Evolutionary conservation across 495 filamentous ascomycete species (phyloP), one percentile per base, ranked within the genome.

Genomic region (Eremomyces bilateralis): DNA sequence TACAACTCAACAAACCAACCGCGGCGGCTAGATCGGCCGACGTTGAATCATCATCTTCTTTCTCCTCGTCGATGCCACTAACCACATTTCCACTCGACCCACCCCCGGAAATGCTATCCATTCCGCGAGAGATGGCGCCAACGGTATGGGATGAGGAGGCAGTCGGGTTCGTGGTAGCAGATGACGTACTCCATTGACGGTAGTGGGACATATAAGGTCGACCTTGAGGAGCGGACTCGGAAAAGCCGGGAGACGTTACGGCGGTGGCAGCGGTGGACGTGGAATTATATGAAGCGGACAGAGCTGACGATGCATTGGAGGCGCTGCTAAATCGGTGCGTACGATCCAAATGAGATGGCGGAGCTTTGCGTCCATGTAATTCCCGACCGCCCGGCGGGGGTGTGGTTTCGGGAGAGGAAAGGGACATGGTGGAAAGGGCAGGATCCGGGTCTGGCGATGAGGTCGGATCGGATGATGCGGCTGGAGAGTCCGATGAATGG

Each of bases 201-300:
- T 60, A 59, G 43, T 75, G 69, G 4, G 54, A 52, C 5, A 35
- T 8, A 29, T 69, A 65, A 21, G 54, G 60, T 33, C 35, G 22
- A 3, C 48, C 38, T 12, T 41, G 41, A 29, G 37, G 38, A 53
- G 33, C 50, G 29, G 62, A 44, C 25, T 52, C 65, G 20, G 59
- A 52, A 34, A 64, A 53, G n/a, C n/a, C n/a, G n/a, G n/a, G n/a
- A n/a, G n/a, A n/a, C n/a, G n/a, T n/a, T n/a, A n/a, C n/a, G n/a
- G n/a, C n/a, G n/a, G n/a, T n/a, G n/a, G n/a, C n/a, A n/a, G n/a
- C n/a, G n/a, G n/a, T n/a, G n/a, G n/a, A n/a, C 33, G 67, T 62
- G 31, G 83, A 90, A 51, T 85, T 80, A 58, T 81, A 90, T 28
- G 80, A 88, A 37, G 75, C 78, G 24, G 80, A 80, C 57, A 76